Conservation (phyloP, 352 stramenopile genomes). For the Globisporangium cederbergense region DNA sequence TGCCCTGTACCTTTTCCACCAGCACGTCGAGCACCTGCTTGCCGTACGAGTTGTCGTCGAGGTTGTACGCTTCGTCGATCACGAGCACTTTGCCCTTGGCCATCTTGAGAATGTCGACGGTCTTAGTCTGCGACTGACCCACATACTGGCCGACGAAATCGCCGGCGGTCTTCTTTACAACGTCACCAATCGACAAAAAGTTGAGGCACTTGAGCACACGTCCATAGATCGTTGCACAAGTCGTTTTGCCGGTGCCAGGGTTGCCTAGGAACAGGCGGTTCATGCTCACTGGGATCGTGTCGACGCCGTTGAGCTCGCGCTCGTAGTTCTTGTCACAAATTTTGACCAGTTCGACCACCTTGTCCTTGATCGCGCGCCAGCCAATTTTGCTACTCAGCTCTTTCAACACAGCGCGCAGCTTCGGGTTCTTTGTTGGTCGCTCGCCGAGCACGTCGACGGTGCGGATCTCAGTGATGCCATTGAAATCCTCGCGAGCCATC, state of each 20-base stretch:
- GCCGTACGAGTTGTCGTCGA: constrained; percentile 66
- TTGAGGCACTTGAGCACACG: constrained; percentile 84
- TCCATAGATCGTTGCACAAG: constrained; percentile 85
- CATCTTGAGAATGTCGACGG: constrained; percentile 72
- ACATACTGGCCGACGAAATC: constrained; percentile 85
- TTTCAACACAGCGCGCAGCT: constrained; percentile 43
- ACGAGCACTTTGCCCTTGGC: constrained; percentile 89
- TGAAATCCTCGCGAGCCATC: constrained; percentile 73
- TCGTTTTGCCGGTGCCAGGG: constrained; percentile 92
- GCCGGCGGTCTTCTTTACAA: constrained; percentile 83
- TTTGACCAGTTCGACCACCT: constrained; percentile 64
- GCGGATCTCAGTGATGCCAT: constrained; percentile 41
- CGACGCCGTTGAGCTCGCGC: constrained; percentile 63
- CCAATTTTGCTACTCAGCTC: constrained; percentile 79
- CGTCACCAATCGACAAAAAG: constrained; percentile 88
- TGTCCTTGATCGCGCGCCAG: constrained; percentile 76
- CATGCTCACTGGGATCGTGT: constrained; percentile 59
- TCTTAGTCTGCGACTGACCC: constrained; percentile 89
- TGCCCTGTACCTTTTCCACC: constrained; percentile 90
- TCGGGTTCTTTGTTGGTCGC: constrained; percentile 69
- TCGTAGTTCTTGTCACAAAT: constrained; percentile 85
- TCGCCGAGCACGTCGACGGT: constrained; percentile 78
- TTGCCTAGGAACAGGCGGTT: constrained; percentile 92
- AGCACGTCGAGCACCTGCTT: constrained; percentile 85
- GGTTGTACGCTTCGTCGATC: constrained; percentile 93